Conservation (phyloP, 805 yeast genomes). For the Saccharomycopsis guyanensis region DNA sequence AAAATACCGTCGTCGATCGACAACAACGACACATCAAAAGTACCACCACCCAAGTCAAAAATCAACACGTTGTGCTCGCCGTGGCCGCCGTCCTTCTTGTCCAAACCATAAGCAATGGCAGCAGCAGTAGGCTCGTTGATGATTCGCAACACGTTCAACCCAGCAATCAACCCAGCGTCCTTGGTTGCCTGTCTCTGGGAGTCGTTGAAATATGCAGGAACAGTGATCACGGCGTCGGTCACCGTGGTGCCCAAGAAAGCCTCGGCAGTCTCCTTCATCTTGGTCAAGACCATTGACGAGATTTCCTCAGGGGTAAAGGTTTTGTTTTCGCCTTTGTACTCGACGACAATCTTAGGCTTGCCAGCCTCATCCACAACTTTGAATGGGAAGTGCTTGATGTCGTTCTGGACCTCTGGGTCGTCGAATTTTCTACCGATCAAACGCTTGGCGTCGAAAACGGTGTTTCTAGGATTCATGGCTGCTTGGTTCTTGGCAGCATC, state of each 20-base stretch:
- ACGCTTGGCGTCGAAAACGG: constrained; percentile 94
- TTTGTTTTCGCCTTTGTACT: constrained; percentile 81
- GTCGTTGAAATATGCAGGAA: too few species aligned
- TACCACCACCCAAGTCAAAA: constrained; percentile 84
- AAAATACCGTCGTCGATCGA: constrained; percentile 76
- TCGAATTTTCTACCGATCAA: constrained; percentile 78
- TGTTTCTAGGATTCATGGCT: constrained; percentile 90
- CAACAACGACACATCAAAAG: constrained; percentile 74
- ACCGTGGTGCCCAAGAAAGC: constrained; percentile 78
- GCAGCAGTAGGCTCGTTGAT: constrained; percentile 98
- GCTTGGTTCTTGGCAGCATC: constrained; percentile 99
- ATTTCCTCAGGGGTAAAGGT: constrained; percentile 90
- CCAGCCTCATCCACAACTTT: constrained; percentile 68
- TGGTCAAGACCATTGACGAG: constrained; percentile 83
- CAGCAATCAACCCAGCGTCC: constrained; percentile 92
- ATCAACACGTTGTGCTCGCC: constrained; percentile 67
- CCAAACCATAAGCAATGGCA: constrained; percentile 96
- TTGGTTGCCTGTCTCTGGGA: too few species aligned
- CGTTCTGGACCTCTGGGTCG: constrained; percentile 73
- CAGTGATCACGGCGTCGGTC: constrained; percentile 88
- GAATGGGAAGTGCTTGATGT: constrained; percentile 86
- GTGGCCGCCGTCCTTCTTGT: constrained; percentile 42
- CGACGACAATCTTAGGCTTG: constrained; percentile 83
- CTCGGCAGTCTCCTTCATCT: constrained; percentile 94
- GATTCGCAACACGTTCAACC: constrained; percentile 88